Evolutionary conservation across 2,329 filamentous ascomycete genomes (phyloP).

Genomic region (Pestalotiopsis sp.): DNA sequence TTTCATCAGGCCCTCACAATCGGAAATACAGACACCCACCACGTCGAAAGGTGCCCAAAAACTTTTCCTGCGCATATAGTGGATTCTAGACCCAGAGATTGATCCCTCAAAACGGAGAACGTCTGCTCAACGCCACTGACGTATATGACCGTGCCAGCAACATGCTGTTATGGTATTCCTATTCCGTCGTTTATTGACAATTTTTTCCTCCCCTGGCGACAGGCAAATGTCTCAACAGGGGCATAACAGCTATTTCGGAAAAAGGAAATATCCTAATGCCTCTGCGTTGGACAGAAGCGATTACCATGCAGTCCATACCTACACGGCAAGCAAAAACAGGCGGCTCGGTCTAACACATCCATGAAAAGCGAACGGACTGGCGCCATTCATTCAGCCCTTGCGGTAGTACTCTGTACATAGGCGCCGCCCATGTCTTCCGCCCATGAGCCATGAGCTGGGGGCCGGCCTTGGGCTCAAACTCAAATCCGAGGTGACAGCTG

Average conservation of each 20-base stretch:
- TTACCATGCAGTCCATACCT: not conserved
- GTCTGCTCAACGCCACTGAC: conserved; percentile 5
- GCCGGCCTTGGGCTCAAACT: not conserved
- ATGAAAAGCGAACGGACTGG: not conserved
- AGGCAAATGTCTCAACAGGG: not conserved
- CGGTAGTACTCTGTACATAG: not conserved
- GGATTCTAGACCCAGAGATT: not conserved
- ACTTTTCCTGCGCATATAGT: not conserved
- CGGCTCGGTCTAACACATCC: conserved; percentile 2
- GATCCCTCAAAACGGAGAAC: not conserved
- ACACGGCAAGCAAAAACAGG: conserved; percentile 1
- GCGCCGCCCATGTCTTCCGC: not conserved
- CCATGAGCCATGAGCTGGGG: too few species aligned
- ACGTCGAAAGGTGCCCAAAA: not conserved
- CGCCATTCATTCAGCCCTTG: not conserved
- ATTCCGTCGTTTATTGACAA: not conserved
- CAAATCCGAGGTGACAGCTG: conserved; percentile 5
- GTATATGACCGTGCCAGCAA: not conserved
- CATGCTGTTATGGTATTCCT: not conserved
- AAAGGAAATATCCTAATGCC: not conserved
- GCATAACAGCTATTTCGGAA: not conserved
- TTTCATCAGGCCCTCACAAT: conserved; percentile 1
- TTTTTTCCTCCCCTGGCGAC: not conserved
- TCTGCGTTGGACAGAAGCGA: not conserved
- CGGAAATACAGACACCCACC: not conserved